Percentiles rank a stretch among this genome's conserved stretches.
phyloP scores from a whole-genome alignment of 1,284 basidiomycete species.

The Fomitopsis schrenkii region DNA sequence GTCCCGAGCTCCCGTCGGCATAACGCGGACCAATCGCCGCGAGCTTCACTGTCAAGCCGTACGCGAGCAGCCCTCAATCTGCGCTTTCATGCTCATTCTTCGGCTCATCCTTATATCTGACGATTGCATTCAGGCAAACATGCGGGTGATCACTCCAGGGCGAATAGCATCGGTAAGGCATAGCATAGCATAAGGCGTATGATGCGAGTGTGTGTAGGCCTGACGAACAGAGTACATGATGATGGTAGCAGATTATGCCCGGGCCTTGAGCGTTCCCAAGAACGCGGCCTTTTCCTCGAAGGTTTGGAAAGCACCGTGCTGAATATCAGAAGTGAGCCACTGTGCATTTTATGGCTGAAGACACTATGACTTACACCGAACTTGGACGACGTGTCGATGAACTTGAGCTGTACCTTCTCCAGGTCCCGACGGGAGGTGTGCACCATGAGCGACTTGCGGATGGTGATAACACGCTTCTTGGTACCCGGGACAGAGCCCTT shows the following conservation, averaged over 20 bases:
- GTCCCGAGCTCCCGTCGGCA: not conserved
- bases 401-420: conserved; percentile 98
- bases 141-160: not conserved
- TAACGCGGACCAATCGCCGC: not conserved
- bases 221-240: conserved; percentile 17
- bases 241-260: conserved; percentile 42
- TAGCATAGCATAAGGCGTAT: conserved; percentile 31
- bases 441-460: conserved; percentile 87
- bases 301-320: conserved; percentile 96
- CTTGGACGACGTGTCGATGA: conserved; percentile 98
- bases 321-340: conserved; percentile 16
- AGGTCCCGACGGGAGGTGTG: conserved; percentile 86
- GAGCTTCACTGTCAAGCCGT: not conserved
- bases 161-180: conserved; percentile 29
- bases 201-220: conserved; percentile 27
- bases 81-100: too few relatives aligned
- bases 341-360: not conserved
- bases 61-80: too few relatives aligned
- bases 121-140: not conserved
- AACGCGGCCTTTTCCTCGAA: conserved; percentile 94
- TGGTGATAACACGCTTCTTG: conserved; percentile 96
- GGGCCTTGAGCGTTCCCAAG: conserved; percentile 87
- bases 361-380: conserved; percentile 63
- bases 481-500: conserved; percentile 94
- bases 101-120: too few relatives aligned